Percentiles rank a stretch among this genome's conserved stretches.
Evolutionary conservation across 2,329 filamentous ascomycete genomes (phyloP).

Genomic region (Paraphoma sp.): DNA sequence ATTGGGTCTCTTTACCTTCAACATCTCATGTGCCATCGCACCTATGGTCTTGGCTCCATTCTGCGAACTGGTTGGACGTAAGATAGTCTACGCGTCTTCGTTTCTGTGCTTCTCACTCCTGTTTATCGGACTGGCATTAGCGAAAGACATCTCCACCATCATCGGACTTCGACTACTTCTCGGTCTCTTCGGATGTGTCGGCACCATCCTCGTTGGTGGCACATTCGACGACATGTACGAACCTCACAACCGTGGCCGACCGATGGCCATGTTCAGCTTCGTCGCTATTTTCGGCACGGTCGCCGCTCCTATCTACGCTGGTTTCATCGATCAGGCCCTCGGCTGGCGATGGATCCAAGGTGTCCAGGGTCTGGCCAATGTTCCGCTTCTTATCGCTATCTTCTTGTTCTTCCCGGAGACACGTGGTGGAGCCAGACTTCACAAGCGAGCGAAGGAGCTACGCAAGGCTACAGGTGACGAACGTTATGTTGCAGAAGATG

Average conservation of each 20-base stretch:
- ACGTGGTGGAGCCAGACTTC: slow-evolving; percentile 55
- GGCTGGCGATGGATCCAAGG: slow-evolving; percentile 63
- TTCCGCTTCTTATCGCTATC: slow-evolving; percentile 56
- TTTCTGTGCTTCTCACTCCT: slow-evolving; percentile 36
- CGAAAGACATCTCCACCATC: slow-evolving; percentile 29
- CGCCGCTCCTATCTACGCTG: slow-evolving; percentile 60
- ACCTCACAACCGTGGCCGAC: slow-evolving; percentile 31
- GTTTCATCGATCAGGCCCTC: slow-evolving; percentile 60
- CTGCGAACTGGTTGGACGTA: slow-evolving; percentile 34
- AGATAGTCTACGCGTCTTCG: slow-evolving; percentile 30
- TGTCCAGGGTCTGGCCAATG: slow-evolving; percentile 60
- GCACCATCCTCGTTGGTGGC: slow-evolving; percentile 34
- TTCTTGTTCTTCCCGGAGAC: slow-evolving; percentile 52
- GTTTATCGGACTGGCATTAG: slow-evolving; percentile 35
- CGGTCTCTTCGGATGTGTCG: slow-evolving; percentile 36
- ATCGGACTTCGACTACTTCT: slow-evolving; percentile 35
- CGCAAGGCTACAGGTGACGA: slow-evolving; percentile 57
- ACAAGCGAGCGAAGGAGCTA: slow-evolving; percentile 58
- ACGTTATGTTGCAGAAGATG: slow-evolving; percentile 58
- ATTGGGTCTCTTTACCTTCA: slow-evolving; percentile 35
- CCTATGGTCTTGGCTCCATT: slow-evolving; percentile 35
- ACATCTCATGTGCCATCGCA: slow-evolving; percentile 33
- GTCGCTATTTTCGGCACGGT: slow-evolving; percentile 54
- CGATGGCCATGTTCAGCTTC: slow-evolving; percentile 39
- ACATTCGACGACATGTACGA: slow-evolving; percentile 40